Percentiles rank a stretch among this genome's conserved stretches.
phyloP scores from a whole-genome alignment of 768 basidiomycete species.

The Phaeolepiota aurea region DNA sequence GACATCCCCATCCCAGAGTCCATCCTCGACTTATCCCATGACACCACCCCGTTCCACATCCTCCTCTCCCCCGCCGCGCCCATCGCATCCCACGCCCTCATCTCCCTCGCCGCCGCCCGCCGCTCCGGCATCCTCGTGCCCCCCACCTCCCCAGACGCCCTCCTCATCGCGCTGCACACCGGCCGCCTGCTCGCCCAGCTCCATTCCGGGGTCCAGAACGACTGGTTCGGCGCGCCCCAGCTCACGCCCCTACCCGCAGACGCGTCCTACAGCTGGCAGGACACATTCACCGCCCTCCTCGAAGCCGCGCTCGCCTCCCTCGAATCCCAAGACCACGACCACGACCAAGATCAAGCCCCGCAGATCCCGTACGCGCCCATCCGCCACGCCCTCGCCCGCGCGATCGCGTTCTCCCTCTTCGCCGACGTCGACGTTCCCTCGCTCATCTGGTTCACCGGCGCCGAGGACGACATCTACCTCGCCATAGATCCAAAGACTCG shows the following conservation, averaged over 20 bases:
- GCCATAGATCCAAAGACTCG: slow-evolving; percentile 14
- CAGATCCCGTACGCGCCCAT: slow-evolving; percentile 32
- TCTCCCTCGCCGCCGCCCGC: slow-evolving; percentile 31
- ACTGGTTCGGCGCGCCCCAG: slow-evolving; percentile 59
- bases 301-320: slow-evolving; percentile 47
- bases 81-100: slow-evolving; percentile 22
- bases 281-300: slow-evolving; percentile 53
- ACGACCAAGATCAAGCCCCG: too few species aligned
- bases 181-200: slow-evolving; percentile 54
- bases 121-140: slow-evolving; percentile 20
- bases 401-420: slow-evolving; percentile 69
- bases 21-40: slow-evolving; percentile 38
- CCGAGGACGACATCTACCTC: slow-evolving; percentile 44
- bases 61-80: slow-evolving; percentile 39
- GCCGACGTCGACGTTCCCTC: slow-evolving; percentile 71
- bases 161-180: slow-evolving; percentile 49
- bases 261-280: slow-evolving; percentile 65
- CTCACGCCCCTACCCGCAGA: slow-evolving; percentile 19
- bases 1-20: slow-evolving; percentile 42
- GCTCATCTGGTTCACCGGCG: slow-evolving; percentile 55
- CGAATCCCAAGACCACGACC: slow-evolving; percentile 15
- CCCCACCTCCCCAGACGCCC: slow-evolving; percentile 27
- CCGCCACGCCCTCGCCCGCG: slow-evolving; percentile 48
- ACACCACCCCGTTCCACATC: slow-evolving; percentile 39
- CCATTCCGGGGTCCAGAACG: slow-evolving; percentile 63